These are phyloP conservation scores for Paradendryphiella salina DNA, from an alignment of 2,329 filamentous ascomycete genomes.

Conservation along the genomic window DNA sequence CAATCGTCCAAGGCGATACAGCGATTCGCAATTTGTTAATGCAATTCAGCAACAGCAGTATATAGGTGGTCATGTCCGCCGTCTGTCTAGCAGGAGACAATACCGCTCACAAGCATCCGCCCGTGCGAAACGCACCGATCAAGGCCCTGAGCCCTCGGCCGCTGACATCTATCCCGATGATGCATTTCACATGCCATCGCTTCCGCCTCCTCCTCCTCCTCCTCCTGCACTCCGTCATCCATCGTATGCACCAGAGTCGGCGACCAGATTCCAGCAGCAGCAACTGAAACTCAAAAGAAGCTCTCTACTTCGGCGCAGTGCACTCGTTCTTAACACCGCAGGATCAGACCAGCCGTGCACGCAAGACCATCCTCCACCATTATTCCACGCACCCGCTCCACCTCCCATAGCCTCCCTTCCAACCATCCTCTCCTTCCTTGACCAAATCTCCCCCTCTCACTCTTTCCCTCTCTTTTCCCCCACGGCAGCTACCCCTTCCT, in stretches of 20 bases:
- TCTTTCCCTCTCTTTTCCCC: not conserved
- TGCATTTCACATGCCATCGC: constrained; percentile 17
- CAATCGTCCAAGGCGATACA: constrained; percentile 3
- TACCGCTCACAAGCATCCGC: constrained; percentile 10
- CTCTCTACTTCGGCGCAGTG: too few relatives aligned
- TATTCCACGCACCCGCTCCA: too few relatives aligned
- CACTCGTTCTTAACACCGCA: too few relatives aligned
- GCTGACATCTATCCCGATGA: constrained; percentile 43
- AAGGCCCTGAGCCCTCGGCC: constrained; percentile 35
- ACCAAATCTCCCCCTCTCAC: not conserved
- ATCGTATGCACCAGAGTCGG: not conserved
- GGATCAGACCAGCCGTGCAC: too few relatives aligned
- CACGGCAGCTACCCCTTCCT: not conserved
- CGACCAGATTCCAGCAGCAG: not conserved
- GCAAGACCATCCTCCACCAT: too few relatives aligned
- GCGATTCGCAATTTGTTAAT: constrained; percentile 1
- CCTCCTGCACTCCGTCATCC: not conserved
- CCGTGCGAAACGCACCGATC: constrained; percentile 31
- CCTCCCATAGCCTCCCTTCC: too few relatives aligned
- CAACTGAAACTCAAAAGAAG: not conserved
- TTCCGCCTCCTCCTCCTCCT: too few relatives aligned
- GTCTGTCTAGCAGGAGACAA: not conserved
- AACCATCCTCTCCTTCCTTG: too few relatives aligned
- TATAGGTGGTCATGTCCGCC: constrained; percentile 1
- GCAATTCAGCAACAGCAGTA: not conserved